These are phyloP conservation scores for Rachicladosporium sp. DNA, from an alignment of 2,329 filamentous ascomycete species.

Conservation along the genomic window DNA sequence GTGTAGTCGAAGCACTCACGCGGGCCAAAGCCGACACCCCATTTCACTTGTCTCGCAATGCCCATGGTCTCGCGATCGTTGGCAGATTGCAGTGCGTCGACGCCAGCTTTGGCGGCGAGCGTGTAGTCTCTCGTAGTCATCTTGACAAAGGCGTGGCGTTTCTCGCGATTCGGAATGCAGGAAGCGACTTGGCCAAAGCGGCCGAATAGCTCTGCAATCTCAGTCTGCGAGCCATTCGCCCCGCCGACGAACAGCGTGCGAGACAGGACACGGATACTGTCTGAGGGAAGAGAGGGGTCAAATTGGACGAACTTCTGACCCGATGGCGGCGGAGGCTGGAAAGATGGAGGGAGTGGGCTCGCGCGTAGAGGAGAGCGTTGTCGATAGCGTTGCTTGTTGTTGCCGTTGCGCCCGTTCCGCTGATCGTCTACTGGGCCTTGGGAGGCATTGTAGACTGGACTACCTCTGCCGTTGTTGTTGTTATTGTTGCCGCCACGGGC, in stretches of 20 bases:
- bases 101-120: conserved; percentile 68
- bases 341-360: no score
- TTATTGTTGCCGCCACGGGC: conserved; percentile 46
- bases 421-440: conserved; percentile 32
- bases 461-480: conserved; percentile 52
- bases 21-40: conserved; percentile 95
- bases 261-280: conserved; percentile 83
- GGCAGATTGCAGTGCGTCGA: conserved; percentile 82
- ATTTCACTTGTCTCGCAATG: conserved; percentile 61
- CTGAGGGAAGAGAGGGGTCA: conserved; percentile 60
- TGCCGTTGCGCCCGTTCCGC: conserved; percentile 8
- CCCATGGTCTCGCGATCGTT: conserved; percentile 61
- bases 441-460: conserved; percentile 62
- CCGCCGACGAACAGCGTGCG: conserved; percentile 94
- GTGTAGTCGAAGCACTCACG: conserved; percentile 95
- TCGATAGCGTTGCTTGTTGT: conserved; percentile 52
- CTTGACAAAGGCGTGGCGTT: conserved; percentile 96
- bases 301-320: conserved; percentile 67
- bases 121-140: conserved; percentile 88
- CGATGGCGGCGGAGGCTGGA: no score
- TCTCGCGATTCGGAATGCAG: conserved; percentile 96
- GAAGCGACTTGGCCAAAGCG: conserved; percentile 84
- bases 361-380: conserved; percentile 64
- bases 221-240: conserved; percentile 65
- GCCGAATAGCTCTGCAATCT: conserved; percentile 69